Evolutionary conservation across 2,329 filamentous ascomycete species (phyloP), one percentile per base, ranked within the genome.

Genomic region (Polytolypa hystricis): DNA sequence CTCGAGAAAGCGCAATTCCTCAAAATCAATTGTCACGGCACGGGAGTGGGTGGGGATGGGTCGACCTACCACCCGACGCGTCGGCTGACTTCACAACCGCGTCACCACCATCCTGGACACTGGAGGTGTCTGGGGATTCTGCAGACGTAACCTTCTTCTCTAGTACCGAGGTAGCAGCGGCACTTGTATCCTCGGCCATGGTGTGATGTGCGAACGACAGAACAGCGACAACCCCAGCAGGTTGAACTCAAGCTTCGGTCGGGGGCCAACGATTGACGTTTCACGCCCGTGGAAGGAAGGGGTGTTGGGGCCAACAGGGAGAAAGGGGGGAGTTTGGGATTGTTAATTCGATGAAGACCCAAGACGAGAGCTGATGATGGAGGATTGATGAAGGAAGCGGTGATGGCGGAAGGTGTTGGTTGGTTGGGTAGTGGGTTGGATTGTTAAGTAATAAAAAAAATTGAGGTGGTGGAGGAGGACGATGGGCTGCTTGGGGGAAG

Each of bases 171-270:
- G 51, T 46, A 44, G 51, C 43, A 41, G 53, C 44, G 40, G 55
- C 49, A 46, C 54, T 51, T 33, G 54, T 54, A 39, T 57, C 54
- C 39, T 64, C 61, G 42, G 61, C 55, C 54, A 64, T 64, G 44
- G 45, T 28, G 44, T 35, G 19, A 32, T 42, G 30, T 29, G 27
- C 20, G 28, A n/a, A n/a, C n/a, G n/a, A n/a, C n/a, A n/a, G n/a
- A n/a, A n/a, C n/a, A n/a, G n/a, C n/a, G n/a, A n/a, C n/a, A n/a
- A n/a, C n/a, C n/a, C n/a, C n/a, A n/a, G n/a, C n/a, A n/a, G n/a
- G n/a, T n/a, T n/a, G n/a, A n/a, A n/a, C n/a, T n/a, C n/a, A n/a
- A n/a, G n/a, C n/a, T n/a, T n/a, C n/a, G n/a, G n/a, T n/a, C n/a
- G n/a, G n/a, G n/a, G n/a, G n/a, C 26, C 32, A 30, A 38, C 21